Conservation (phyloP, 768 basidiomycete genomes). For the Trametes elegans region DNA sequence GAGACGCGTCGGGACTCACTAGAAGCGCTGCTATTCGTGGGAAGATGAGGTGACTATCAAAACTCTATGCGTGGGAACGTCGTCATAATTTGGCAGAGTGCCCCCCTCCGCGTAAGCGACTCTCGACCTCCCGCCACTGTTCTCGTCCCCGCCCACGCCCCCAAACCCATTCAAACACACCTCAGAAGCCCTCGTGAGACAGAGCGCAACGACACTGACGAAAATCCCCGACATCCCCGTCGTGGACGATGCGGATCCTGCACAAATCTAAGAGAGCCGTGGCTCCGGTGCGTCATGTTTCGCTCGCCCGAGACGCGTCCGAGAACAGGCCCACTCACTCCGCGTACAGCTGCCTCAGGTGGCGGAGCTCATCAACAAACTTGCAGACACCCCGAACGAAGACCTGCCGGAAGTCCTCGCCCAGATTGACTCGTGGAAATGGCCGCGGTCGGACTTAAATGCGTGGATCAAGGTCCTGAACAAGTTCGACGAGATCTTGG, state of each 20-base stretch:
- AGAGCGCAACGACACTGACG: not conserved
- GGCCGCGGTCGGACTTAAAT: conserved; percentile 95
- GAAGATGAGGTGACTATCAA: not conserved
- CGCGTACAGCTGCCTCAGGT: conserved; percentile 69
- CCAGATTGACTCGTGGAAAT: conserved; percentile 81
- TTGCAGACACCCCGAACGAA: conserved; percentile 64
- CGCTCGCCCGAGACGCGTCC: conserved; percentile 6
- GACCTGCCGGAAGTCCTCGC: conserved; percentile 68
- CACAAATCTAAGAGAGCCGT: conserved; percentile 81
- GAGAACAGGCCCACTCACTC: conserved; percentile 21
- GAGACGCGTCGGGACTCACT: not conserved
- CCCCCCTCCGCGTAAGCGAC: conserved; percentile 24
- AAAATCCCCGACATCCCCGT: conserved; percentile 13
- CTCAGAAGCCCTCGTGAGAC: not conserved
- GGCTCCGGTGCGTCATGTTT: conserved; percentile 58
- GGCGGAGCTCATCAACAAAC: conserved; percentile 71
- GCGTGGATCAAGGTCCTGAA: conserved; percentile 96
- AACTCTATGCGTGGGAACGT: conserved; percentile 14
- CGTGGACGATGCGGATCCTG: conserved; percentile 72
- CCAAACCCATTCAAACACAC: not conserved
- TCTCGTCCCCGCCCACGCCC: not conserved
- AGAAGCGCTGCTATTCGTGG: conserved; percentile 15
- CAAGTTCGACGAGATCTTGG: conserved; percentile 89
- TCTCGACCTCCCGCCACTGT: conserved; percentile 13
- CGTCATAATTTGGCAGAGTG: conserved; percentile 10